Evolutionary conservation across 345 rosid genomes (phyloP), one percentile per base, ranked within the genome.

Genomic region (Populus alba): DNA sequence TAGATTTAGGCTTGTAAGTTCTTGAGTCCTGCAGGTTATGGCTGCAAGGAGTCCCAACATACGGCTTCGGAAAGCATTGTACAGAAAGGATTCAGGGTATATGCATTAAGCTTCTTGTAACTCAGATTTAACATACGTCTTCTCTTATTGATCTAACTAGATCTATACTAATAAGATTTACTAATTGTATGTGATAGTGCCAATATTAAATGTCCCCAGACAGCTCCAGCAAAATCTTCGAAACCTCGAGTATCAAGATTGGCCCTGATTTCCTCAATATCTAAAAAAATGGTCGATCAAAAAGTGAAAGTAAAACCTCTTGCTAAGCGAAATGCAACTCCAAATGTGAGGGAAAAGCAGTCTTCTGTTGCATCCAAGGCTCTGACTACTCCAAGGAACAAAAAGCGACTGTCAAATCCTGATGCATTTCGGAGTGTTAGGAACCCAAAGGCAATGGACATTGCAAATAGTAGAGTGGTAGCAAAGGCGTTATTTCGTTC

Each of bases 21-120:
- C 6, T 29, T 83, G 80, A 74, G 77, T 75, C 33, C 51, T 72
- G 78, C 79, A 95, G 98, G 97, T 93, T 11, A 92, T 96, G 98
- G 98, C 98, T 72, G 97, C 99, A 8, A 90, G 99, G 75, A 96
- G 99, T 84, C 99, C 99, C 72, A 94, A 82, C 73, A 83, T 94
- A 51, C 84, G 92, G 66, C 90, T 91, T 72, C 83, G 90, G 29
- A 92, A 79, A 85, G 90, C 93, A 8, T 79, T 96, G 39, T 85
- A 79, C 61, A 81, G 84, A 82, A 89, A 82, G 33, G 89, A 90
- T 39, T 39, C 81, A 27, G 81, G 91, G 98, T 91, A 80, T 27
- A 70, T 63, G 15, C 25, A 25, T 6, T 80, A 61, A 72, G 18
- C 53, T 7, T n/a, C 23, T 10, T 35, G 10, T 66, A 39, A 12